Conservation (phyloP, 495 filamentous ascomycete genomes). For the Terfezia boudieri region DNA sequence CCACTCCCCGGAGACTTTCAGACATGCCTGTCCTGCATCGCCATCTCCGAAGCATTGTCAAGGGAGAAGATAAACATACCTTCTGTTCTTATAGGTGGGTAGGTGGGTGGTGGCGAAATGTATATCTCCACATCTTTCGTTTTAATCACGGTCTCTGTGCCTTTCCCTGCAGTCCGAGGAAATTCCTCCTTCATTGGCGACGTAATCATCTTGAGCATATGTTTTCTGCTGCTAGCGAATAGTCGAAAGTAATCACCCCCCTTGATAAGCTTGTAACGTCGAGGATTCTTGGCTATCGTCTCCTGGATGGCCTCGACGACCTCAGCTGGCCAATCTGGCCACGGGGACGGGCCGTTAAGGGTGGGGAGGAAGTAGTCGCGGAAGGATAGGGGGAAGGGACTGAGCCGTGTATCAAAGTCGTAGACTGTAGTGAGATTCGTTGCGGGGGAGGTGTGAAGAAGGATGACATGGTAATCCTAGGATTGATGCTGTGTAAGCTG, state of each 20-base stretch:
- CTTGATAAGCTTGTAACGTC: no score
- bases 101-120: no score
- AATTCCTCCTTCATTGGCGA: no score
- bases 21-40: no score
- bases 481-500: background rate
- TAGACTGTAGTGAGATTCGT: slow-evolving; percentile 6
- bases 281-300: background rate
- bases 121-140: no score
- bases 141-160: no score
- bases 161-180: no score
- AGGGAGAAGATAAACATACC: no score
- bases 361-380: slow-evolving; percentile 7
- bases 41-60: no score
- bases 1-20: no score
- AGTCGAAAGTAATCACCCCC: slow-evolving; percentile 6
- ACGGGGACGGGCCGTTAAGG: background rate
- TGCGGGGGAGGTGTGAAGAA: slow-evolving; percentile 4
- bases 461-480: slow-evolving; percentile 17
- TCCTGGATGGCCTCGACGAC: slow-evolving; percentile 2
- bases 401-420: slow-evolving; percentile 14
- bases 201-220: slow-evolving; percentile 4
- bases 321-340: background rate
- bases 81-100: no score
- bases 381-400: slow-evolving; percentile 6
- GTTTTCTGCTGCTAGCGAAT: slow-evolving; percentile 11